phyloP scores from a whole-genome alignment of 208 protist species.

The Acanthamoeba rhysodes region DNA sequence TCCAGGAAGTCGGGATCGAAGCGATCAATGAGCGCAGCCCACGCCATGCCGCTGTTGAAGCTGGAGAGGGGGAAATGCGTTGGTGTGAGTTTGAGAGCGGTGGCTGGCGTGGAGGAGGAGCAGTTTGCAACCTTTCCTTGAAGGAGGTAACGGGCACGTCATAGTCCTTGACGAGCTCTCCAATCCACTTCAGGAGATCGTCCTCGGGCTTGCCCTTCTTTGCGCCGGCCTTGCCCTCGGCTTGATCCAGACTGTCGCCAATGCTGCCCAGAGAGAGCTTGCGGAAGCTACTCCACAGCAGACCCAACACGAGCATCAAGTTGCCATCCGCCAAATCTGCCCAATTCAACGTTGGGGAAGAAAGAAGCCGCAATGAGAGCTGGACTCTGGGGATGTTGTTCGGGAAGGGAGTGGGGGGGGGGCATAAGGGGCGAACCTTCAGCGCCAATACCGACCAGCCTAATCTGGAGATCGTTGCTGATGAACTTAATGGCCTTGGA shows the following conservation, averaged over 20 bases:
- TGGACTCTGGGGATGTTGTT: too few relatives aligned
- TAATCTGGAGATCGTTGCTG: neutral
- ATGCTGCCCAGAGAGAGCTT: conserved; percentile 34
- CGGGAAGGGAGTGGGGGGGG: neutral
- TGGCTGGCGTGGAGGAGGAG: too few relatives aligned
- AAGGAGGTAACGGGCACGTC: conserved; percentile 14
- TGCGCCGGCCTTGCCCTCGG: neutral
- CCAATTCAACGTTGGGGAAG: neutral
- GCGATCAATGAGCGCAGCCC: conserved; percentile 37
- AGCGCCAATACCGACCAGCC: conserved; percentile 46
- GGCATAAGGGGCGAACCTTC: neutral
- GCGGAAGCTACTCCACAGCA: conserved; percentile 67
- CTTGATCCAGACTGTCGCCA: neutral
- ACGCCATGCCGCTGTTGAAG: conserved; percentile 33
- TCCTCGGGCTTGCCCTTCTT: conserved; percentile 46
- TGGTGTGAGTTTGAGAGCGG: neutral
- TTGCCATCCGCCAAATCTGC: conserved; percentile 58
- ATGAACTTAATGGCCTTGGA: conserved; percentile 68
- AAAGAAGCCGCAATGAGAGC: neutral
- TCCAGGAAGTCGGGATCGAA: conserved; percentile 43
- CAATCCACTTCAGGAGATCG: conserved; percentile 42
- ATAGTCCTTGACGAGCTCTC: conserved; percentile 19
- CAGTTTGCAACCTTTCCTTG: neutral
- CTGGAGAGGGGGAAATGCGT: neutral
- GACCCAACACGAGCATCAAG: conserved; percentile 47